Base-by-base conservation (phyloP, 2,329 filamentous ascomycete genomes). In the Volutella citrinella region DNA sequence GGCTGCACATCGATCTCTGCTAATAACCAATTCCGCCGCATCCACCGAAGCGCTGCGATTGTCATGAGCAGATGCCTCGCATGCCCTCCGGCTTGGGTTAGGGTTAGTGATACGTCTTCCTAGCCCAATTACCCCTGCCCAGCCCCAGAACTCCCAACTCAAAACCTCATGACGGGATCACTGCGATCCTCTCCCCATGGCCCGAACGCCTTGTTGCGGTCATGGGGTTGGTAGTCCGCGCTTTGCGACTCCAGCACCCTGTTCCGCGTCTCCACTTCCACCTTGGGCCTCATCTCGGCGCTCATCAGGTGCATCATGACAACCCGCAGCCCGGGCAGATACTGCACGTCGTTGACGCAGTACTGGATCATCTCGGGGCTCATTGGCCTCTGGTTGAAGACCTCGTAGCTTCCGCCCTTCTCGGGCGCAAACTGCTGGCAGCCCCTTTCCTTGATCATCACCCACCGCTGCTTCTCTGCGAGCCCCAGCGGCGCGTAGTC, bases 311-410 rank as follows among this genome's bases (percentile, higher is more conserved):
- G 3, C 42, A 54, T 36, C 39, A 61, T 57, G 16, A 57, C 18
- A 17, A 47, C 28, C 43, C 51, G 55, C 10, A 69, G 41, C 21
- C 49, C 37, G 3, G 69, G 58, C 39, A 76, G 49, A 20, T 60
- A 52, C 7, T 48, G 26, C 2, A 77, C 64, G 42, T 76, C 70
- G 16, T 67, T 56, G 4, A 58, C 54, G 42, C 71, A 76, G 50
- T 77, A 78, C 0, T 44, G 10, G 15, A 52, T 34, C 4, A 75
- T 58, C 1, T 61, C 61, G 4, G 43, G 10, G 1, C 41, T 25
- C 7, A 77, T 38, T 0, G 74, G 73, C 1, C 72, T 59, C 27
- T 55, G 30, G 37, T 68, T 64, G 46, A 77, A 77, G 1, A 73
- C 63, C 11, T 64, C 55, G 42, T 68, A 70, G 9, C 40, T 52